A percentile compares a stretch with the other conserved stretches of the same genome.
Evolutionary conservation across 2,329 filamentous ascomycete species (phyloP).

Genomic region (Pseudogymnoascus sp.): DNA sequence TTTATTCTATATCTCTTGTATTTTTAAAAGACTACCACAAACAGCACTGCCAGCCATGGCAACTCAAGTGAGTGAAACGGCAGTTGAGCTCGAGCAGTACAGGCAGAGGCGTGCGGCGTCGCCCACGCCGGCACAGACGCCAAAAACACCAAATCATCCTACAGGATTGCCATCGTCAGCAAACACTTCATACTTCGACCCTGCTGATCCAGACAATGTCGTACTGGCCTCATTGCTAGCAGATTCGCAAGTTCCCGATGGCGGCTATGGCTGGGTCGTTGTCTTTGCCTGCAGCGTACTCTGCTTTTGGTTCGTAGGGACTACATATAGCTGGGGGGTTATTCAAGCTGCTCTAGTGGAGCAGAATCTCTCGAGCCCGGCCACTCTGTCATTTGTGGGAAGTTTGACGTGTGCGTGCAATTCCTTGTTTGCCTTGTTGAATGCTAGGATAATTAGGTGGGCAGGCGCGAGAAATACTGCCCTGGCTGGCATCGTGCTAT

Average conservation of each 20-base stretch:
- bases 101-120: neutral
- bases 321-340: slow-evolving; percentile 54
- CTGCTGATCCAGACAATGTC: slow-evolving; percentile 26
- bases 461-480: slow-evolving; percentile 43
- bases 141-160: neutral
- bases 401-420: slow-evolving; percentile 45
- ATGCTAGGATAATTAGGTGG: slow-evolving; percentile 43
- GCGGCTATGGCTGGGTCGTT: slow-evolving; percentile 51
- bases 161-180: neutral
- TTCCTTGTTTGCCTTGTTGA: slow-evolving; percentile 45
- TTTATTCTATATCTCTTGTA: neutral
- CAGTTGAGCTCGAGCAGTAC: neutral
- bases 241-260: slow-evolving; percentile 44
- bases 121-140: neutral
- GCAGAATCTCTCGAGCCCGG: slow-evolving; percentile 40
- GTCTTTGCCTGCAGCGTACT: slow-evolving; percentile 44
- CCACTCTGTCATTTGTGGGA: slow-evolving; percentile 53
- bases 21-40: neutral
- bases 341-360: slow-evolving; percentile 51
- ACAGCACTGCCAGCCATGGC: neutral
- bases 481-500: slow-evolving; percentile 42
- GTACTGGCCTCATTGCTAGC: slow-evolving; percentile 39
- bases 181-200: slow-evolving; percentile 17
- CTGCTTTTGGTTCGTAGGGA: slow-evolving; percentile 52
- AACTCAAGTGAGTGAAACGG: neutral